Conservation (phyloP, 495 filamentous ascomycete species). For the Echria macrotheca region DNA sequence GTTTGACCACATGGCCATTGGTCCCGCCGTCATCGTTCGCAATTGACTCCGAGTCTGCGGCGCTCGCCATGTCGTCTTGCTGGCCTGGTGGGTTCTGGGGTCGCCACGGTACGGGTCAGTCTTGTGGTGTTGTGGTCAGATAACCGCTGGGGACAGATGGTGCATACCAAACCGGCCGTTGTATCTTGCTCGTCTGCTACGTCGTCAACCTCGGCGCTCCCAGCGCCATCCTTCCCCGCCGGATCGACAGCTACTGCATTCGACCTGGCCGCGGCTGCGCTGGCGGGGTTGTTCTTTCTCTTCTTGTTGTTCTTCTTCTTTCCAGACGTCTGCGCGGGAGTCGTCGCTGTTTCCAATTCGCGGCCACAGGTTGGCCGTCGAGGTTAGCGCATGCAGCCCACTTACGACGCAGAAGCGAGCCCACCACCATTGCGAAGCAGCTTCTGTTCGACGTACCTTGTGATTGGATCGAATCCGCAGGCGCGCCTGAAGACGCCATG, state of each 20-base stretch:
- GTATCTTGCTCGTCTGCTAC: constrained; percentile 25
- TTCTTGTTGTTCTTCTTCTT: constrained; percentile 72
- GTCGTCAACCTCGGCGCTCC: constrained; percentile 27
- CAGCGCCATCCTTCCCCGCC: constrained; percentile 33
- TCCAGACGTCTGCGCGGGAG: constrained; percentile 9
- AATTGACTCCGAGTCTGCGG: neutral
- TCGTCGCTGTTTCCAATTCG: constrained; percentile 3
- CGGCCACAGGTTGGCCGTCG: too few species aligned
- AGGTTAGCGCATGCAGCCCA: constrained; percentile 20
- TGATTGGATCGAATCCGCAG: constrained; percentile 11
- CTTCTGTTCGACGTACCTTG: constrained; percentile 8
- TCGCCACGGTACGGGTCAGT: neutral
- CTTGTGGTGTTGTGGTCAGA: neutral
- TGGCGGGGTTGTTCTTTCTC: constrained; percentile 43
- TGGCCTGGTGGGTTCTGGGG: constrained; percentile 3
- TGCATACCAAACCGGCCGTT: constrained; percentile 21
- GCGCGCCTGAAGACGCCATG: constrained; percentile 26
- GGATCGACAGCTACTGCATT: constrained; percentile 13
- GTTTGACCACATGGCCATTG: constrained; percentile 31
- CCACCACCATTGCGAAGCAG: neutral
- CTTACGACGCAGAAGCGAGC: neutral
- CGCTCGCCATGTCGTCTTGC: constrained; percentile 6
- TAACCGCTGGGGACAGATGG: constrained; percentile 2
- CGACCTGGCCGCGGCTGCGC: constrained; percentile 28
- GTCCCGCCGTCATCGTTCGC: constrained; percentile 3